Evolutionary conservation across 495 filamentous ascomycete species (phyloP).

Genomic region (Penicillium simplicissimum): DNA sequence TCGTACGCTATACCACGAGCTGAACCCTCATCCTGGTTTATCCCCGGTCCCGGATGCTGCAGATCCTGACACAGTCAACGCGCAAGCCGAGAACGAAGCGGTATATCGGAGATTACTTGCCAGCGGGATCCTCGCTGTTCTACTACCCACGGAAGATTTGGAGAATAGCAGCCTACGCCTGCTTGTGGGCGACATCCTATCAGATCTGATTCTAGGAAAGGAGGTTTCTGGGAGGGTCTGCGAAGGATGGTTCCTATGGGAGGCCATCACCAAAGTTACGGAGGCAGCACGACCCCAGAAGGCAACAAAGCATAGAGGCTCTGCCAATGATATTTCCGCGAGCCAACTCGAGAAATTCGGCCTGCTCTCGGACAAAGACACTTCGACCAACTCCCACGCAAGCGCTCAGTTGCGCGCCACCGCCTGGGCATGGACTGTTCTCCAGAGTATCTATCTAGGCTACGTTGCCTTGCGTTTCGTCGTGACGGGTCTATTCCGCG

Average conservation of each 20-base stretch:
- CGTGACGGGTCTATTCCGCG: slow-evolving; percentile 50
- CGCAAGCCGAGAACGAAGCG: slow-evolving; percentile 74
- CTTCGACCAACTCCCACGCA: slow-evolving; percentile 16
- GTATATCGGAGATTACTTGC: slow-evolving; percentile 80
- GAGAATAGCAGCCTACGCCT: slow-evolving; percentile 80
- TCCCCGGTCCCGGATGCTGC: slow-evolving; percentile 67
- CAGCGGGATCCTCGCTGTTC: slow-evolving; percentile 71
- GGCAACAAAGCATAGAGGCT: slow-evolving; percentile 23
- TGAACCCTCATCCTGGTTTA: slow-evolving; percentile 77
- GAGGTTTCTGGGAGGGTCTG: slow-evolving; percentile 73
- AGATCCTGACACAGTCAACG: slow-evolving; percentile 49
- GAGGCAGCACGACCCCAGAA: slow-evolving; percentile 29
- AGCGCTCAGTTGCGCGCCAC: slow-evolving; percentile 35
- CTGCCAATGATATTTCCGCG: slow-evolving; percentile 21
- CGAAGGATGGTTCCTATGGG: slow-evolving; percentile 85
- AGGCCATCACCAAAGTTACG: slow-evolving; percentile 67
- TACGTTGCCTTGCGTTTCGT: slow-evolving; percentile 65
- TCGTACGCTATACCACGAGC: slow-evolving; percentile 75
- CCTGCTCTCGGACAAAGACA: slow-evolving; percentile 41
- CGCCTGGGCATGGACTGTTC: slow-evolving; percentile 63
- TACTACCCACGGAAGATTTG: slow-evolving; percentile 90
- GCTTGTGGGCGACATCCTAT: slow-evolving; percentile 80
- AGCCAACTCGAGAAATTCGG: slow-evolving; percentile 50
- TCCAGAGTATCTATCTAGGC: slow-evolving; percentile 68
- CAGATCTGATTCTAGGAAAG: slow-evolving; percentile 80